These are phyloP conservation scores for Penicillium lagena DNA, from an alignment of 495 filamentous ascomycete species.

Conservation along the genomic window DNA sequence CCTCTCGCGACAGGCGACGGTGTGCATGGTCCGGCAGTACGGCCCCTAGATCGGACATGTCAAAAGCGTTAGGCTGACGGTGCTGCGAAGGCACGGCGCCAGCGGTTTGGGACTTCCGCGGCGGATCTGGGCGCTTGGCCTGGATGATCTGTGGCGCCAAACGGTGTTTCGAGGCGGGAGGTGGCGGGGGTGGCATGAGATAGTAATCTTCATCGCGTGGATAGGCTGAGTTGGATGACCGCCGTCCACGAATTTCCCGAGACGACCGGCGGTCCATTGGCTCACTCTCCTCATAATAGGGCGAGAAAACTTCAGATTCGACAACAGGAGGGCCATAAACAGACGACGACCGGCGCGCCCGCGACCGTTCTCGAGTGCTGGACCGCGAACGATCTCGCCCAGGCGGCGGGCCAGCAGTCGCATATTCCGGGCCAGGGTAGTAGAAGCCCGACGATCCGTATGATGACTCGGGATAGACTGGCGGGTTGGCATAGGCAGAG, in stretches of 20 bases:
- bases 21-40: constrained; percentile 25
- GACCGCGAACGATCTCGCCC: constrained; percentile 28
- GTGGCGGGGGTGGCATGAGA: constrained; percentile 37
- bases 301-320: constrained; percentile 19
- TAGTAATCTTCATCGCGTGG: constrained; percentile 38
- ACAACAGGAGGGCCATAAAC: constrained; percentile 24
- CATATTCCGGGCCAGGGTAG: constrained; percentile 21
- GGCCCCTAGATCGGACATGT: constrained; percentile 25
- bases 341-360: constrained; percentile 23
- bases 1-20: constrained; percentile 23
- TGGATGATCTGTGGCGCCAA: constrained; percentile 31
- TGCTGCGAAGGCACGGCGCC: constrained; percentile 22
- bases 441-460: constrained; percentile 17
- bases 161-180: constrained; percentile 19
- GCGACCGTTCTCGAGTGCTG: constrained; percentile 22
- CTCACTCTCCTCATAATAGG: constrained; percentile 23
- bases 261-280: constrained; percentile 16
- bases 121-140: constrained; percentile 20
- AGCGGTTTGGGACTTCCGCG: constrained; percentile 22
- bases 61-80: constrained; percentile 26
- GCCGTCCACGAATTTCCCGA: constrained; percentile 20
- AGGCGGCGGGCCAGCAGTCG: constrained; percentile 11
- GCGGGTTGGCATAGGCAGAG: constrained; percentile 28
- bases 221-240: constrained; percentile 6
- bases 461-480: constrained; percentile 22